Conservation (phyloP, 1,284 basidiomycete species). For the Fomitiporia mediterranea region DNA sequence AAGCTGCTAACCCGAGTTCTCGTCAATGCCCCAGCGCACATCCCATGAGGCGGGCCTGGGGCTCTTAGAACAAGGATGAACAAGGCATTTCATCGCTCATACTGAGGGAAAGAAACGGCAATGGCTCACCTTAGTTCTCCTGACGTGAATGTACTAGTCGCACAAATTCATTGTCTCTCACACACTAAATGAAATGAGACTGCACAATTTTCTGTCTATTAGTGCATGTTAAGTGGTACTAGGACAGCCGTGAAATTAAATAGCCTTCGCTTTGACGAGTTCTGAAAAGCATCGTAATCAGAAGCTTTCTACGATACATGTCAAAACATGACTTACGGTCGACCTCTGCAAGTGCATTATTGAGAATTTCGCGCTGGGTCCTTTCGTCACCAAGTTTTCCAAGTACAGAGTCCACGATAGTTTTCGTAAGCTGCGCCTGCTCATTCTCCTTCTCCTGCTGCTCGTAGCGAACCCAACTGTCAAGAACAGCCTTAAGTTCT, state of each 20-base stretch:
- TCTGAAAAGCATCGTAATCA: slow-evolving; percentile 35
- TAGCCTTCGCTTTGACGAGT: slow-evolving; percentile 66
- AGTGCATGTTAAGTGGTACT: background rate
- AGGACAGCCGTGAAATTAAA: slow-evolving; percentile 36
- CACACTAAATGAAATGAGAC: background rate
- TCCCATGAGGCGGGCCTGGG: background rate
- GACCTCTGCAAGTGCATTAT: slow-evolving; percentile 83
- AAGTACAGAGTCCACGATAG: slow-evolving; percentile 84
- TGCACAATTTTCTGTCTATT: slow-evolving; percentile 14
- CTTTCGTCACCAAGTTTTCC: slow-evolving; percentile 85
- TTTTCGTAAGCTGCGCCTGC: slow-evolving; percentile 86
- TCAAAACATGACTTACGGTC: slow-evolving; percentile 65
- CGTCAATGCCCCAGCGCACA: slow-evolving; percentile 19
- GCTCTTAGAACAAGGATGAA: slow-evolving; percentile 24
- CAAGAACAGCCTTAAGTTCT: slow-evolving; percentile 93
- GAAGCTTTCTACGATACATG: slow-evolving; percentile 19
- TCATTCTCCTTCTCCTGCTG: slow-evolving; percentile 95
- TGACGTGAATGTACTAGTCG: background rate
- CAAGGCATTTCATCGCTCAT: slow-evolving; percentile 18
- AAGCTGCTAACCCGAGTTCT: slow-evolving; percentile 14
- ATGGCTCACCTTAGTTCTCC: background rate
- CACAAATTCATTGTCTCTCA: background rate
- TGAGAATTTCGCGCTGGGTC: slow-evolving; percentile 88
- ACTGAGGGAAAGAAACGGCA: background rate
- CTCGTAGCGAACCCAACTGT: slow-evolving; percentile 98